Evolutionary conservation across 164 flowering plant genomes (phyloP), one percentile per base, ranked within the genome.

Genomic region (Chimonanthus salicifolius): DNA sequence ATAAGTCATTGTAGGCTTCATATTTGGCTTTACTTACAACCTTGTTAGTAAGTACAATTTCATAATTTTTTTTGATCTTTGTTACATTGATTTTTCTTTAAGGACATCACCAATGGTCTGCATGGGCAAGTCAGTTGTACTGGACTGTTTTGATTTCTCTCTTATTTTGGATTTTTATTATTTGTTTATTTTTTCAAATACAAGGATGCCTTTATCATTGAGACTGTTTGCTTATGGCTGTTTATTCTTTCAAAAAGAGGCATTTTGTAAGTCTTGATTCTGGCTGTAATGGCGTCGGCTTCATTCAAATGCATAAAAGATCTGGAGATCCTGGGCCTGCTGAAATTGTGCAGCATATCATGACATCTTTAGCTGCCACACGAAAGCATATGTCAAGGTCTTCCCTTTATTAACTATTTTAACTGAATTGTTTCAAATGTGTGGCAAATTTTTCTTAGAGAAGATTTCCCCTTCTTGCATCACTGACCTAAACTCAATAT

Each of bases 341-440:
- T 54, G 89, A 87, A 65, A 87, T 95, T 72, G 97, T 83, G 66
- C 88, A 90, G 71, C 89, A 87, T 80, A 83, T 93, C 84, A 88
- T 95, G 97, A 81, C 86, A 67, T 86, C 97, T 76, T 85, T 83
- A 83, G 90, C 95, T 70, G 76, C 87, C 49, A 89, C 92, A 49
- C 89, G 80, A 85, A 95, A 89, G 81, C 96, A 94, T 69, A 84
- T 95, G 80, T 93, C 98, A 68, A 91, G 99, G 99, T 95, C 73
- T 66, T 43, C 58, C 47, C n/a, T 58, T 74, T 7, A 46, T 13
- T 21, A 58, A 7, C 58, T 46, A 18, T 46, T 51, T 9, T 5
- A 21, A 47, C 7, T 47, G 21, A 71, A 46, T 45, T 46, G 45
- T 10, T 13, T 66, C 33, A 33, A 33, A 33, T 33, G 33, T 33